These are phyloP conservation scores for Cynara cardunculus DNA, from an alignment of 129 eudicot genomes.

Conservation along the genomic window DNA sequence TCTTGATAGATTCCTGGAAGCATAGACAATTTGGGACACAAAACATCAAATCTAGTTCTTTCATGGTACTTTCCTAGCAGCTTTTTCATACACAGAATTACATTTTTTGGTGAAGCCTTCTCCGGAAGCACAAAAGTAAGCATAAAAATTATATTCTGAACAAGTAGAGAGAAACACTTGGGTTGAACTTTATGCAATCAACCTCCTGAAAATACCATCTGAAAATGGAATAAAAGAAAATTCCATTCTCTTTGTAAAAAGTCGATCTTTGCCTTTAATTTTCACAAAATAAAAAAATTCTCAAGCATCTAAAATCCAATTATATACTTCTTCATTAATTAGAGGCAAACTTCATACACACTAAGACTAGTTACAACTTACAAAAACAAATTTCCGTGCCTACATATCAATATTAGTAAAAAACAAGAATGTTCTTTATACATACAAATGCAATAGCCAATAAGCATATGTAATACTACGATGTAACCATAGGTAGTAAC, in stretches of 20 bases:
- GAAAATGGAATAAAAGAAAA: neutral
- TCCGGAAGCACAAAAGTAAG: neutral
- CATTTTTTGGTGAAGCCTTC: neutral
- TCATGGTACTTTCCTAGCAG: neutral
- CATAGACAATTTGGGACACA: neutral
- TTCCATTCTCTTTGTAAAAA: neutral
- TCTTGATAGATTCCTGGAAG: conserved; percentile 71
- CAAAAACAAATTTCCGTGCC: neutral
- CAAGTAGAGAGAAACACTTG: neutral
- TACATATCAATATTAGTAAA: neutral
- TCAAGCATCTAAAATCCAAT: neutral
- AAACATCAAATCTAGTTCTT: neutral
- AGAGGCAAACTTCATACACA: neutral
- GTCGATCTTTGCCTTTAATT: neutral
- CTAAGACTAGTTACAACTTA: neutral
- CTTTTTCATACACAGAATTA: neutral
- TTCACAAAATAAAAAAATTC: neutral
- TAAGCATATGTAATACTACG: neutral
- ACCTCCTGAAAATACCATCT: neutral
- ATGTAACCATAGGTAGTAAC: neutral
- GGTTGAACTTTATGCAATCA: neutral
- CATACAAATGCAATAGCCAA: neutral
- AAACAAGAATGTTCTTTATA: neutral
- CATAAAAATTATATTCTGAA: neutral
- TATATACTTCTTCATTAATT: neutral